Evolutionary conservation across 352 stramenopile genomes (phyloP), one percentile per base, ranked within the genome.

Genomic region (Phytopythium delawarense): DNA sequence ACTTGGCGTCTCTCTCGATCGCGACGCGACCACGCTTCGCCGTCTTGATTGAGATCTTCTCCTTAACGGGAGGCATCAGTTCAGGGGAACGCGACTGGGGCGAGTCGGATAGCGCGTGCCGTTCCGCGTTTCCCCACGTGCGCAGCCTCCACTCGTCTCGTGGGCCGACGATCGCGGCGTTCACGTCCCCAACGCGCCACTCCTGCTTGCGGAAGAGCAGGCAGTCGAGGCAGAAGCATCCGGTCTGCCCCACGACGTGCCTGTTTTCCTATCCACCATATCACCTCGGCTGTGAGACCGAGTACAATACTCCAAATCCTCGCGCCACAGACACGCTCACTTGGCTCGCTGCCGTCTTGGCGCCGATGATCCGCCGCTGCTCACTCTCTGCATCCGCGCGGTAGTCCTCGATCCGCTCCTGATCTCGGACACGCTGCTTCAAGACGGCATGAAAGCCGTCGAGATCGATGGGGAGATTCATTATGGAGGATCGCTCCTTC

Each of bases 201-300:
- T 92, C 82, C 40, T 94, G 79, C 57, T 86, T 89, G 34, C 79
- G 73, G 53, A 88, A 69, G 20, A 90, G 59, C 20, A 94, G 61
- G 57, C 84, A 92, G 48, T 91, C 81, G 37, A 84, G 61, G 34
- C 84, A 93, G 58, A 90, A 93, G 57, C 84, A 91, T 0, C 84
- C 84, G 6, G 81, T 76, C 69, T 93, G 81, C 0, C 84, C 84
- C 7, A 88, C 61, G 54, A 87, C 63, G 53, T 91, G 79, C 7
- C 65, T 66, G 39, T 69, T 71, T 20, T 78, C 65, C 76, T 81
- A 23, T 15, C 63, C n/a, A 46, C 34, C 59, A 35, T 34, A 59
- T 11, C 13, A 28, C 9, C 45, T 28, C 6, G 34, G 23, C 3
- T 8, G 12, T 55, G 12, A 62, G 8, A 35, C 15, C 25, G 2